These are phyloP conservation scores for Agaricus bisporus DNA, from an alignment of 768 basidiomycete genomes.

Conservation along the genomic window DNA sequence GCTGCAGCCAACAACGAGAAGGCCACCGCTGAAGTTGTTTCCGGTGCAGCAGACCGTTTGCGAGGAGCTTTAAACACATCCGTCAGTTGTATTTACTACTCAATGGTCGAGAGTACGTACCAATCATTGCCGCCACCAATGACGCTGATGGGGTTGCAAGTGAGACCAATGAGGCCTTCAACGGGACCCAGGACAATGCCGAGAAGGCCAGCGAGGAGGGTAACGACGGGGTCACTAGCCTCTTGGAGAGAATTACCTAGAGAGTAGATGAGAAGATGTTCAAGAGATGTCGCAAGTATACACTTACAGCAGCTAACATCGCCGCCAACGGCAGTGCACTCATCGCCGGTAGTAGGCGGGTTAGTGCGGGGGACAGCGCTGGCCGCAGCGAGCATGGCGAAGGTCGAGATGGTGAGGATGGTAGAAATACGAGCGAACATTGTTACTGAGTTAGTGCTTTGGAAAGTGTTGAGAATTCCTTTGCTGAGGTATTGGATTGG, in stretches of 20 bases:
- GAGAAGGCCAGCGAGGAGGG: conserved; percentile 23
- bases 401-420: conserved; percentile 17
- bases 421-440: conserved; percentile 22
- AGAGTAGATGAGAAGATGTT: background rate
- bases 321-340: conserved; percentile 21
- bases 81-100: background rate
- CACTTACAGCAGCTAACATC: conserved; percentile 19
- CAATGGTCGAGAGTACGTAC: conserved; percentile 5
- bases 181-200: conserved; percentile 21
- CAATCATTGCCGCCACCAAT: conserved; percentile 20
- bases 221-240: conserved; percentile 11
- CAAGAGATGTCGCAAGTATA: background rate
- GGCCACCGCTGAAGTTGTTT: conserved; percentile 21
- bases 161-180: conserved; percentile 12
- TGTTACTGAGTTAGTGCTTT: conserved; percentile 7
- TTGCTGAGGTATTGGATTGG: conserved; percentile 13
- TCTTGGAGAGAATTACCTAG: conserved; percentile 19
- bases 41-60: conserved; percentile 27
- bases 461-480: conserved; percentile 16
- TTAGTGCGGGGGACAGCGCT: conserved; percentile 18
- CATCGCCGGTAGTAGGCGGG: conserved; percentile 5
- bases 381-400: conserved; percentile 22
- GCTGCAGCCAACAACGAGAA: conserved; percentile 24
- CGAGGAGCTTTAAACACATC: conserved; percentile 11
- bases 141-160: conserved; percentile 25